Conservation (phyloP, 1,284 basidiomycete species). For the Fistulina hepatica region DNA sequence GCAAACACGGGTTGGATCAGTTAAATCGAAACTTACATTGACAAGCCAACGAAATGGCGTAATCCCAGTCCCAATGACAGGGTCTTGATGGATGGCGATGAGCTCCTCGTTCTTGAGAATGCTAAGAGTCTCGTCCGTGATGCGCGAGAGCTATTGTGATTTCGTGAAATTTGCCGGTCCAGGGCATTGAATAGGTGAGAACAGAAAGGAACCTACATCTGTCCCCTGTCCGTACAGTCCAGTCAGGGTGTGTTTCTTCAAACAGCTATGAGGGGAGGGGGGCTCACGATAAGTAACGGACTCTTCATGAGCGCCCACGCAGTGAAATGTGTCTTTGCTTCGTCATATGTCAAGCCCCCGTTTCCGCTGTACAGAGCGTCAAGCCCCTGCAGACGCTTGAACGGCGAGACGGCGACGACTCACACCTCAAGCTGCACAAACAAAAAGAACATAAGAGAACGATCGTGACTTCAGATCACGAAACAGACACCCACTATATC, state of each 20-base stretch:
- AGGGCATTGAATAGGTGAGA: neutral
- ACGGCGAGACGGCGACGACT: constrained; percentile 8
- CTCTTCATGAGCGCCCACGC: constrained; percentile 58
- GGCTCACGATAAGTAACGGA: constrained; percentile 35
- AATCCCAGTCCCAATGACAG: constrained; percentile 46
- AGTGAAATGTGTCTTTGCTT: constrained; percentile 52
- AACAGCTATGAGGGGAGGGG: constrained; percentile 1
- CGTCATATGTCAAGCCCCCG: constrained; percentile 46
- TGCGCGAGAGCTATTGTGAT: constrained; percentile 35
- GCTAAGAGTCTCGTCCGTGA: constrained; percentile 36
- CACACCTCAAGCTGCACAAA: constrained; percentile 46
- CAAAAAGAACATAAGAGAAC: neutral
- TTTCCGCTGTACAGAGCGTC: constrained; percentile 37
- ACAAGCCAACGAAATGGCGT: constrained; percentile 60
- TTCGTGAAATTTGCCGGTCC: too few species aligned
- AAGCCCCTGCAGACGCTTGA: neutral
- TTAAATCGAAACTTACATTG: constrained; percentile 31
- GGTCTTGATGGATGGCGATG: constrained; percentile 59
- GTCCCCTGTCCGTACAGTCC: constrained; percentile 21
- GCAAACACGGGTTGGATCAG: neutral
- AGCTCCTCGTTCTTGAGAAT: constrained; percentile 55
- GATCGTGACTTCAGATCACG: neutral
- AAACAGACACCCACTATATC: constrained; percentile 36
- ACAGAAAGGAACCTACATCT: constrained; percentile 24
- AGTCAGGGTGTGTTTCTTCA: neutral